Conservation (phyloP, 106 monocot species). For the Dendrobium catenatum region DNA sequence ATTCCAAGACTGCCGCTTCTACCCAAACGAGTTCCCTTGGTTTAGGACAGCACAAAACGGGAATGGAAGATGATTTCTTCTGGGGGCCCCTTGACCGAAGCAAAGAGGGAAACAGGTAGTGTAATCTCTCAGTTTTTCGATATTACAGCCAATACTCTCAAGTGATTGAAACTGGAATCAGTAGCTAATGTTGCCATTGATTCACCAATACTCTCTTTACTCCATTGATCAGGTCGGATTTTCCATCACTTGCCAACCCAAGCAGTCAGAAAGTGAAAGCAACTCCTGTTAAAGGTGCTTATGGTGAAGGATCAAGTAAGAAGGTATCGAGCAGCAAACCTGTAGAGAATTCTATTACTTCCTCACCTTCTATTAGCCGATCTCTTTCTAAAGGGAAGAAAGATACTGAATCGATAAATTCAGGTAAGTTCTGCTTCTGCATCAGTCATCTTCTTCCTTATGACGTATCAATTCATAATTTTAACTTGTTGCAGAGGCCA, state of each 20-base stretch:
- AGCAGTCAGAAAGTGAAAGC: conserved; percentile 35
- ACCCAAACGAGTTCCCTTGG: conserved; percentile 20
- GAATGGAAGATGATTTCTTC: conserved; percentile 84
- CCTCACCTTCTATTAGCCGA: conserved; percentile 13
- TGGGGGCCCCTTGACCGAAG: conserved; percentile 81
- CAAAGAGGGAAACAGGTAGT: conserved; percentile 59
- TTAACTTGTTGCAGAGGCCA: conserved; percentile 58
- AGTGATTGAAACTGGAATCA: background rate
- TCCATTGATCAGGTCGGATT: conserved; percentile 36
- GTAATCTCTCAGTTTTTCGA: conserved; percentile 6
- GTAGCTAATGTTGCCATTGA: background rate
- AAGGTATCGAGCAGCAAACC: conserved; percentile 22
- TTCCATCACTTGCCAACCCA: conserved; percentile 46
- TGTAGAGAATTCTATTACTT: conserved; percentile 17
- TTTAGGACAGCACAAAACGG: conserved; percentile 38
- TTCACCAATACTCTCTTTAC: background rate
- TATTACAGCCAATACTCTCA: background rate
- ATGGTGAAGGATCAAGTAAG: conserved; percentile 15
- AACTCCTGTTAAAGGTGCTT: conserved; percentile 19
- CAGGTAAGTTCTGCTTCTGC: conserved; percentile 32
- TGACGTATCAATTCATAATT: background rate
- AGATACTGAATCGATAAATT: conserved; percentile 27
- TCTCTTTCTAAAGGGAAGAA: conserved; percentile 46
- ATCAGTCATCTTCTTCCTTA: background rate
- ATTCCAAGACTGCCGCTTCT: conserved; percentile 28